Evolutionary conservation across 805 yeast species (phyloP).

Genomic region (Candida taoyuanica): DNA sequence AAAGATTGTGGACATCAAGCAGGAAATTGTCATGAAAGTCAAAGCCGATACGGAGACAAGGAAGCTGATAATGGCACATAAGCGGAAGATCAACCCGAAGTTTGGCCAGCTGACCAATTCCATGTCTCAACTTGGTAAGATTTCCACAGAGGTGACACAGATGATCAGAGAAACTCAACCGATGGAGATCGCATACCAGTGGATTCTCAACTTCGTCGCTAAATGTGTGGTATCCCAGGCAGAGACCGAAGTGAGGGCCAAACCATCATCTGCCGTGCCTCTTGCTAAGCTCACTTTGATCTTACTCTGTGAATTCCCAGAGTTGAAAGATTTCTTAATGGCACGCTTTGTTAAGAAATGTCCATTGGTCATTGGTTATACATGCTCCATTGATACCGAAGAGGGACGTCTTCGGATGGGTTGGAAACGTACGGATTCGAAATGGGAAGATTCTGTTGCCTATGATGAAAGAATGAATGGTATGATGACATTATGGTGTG

Average conservation of each 20-base stretch:
- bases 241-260: constrained; percentile 83
- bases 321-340: constrained; percentile 36
- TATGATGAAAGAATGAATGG: constrained; percentile 89
- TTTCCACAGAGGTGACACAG: constrained; percentile 46
- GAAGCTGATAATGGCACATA: constrained; percentile 50
- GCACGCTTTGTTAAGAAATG: constrained; percentile 91
- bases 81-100: constrained; percentile 78
- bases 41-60: constrained; percentile 48
- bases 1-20: constrained; percentile 55
- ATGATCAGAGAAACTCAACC: constrained; percentile 45
- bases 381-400: constrained; percentile 71
- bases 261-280: constrained; percentile 74
- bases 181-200: constrained; percentile 52
- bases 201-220: constrained; percentile 79
- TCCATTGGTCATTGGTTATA: constrained; percentile 80
- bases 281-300: constrained; percentile 61
- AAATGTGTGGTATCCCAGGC: constrained; percentile 88
- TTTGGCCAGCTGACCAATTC: constrained; percentile 89
- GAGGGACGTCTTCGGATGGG: constrained; percentile 86
- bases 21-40: constrained; percentile 51
- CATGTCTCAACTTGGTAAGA: constrained; percentile 47
- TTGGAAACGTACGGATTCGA: constrained; percentile 54
- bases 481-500: constrained; percentile 74
- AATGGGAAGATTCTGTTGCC: constrained; percentile 51
- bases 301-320: constrained; percentile 46